A percentile compares a stretch with the other conserved stretches of the same genome.
phyloP scores from a whole-genome alignment of 768 basidiomycete species.

The Hebeloma cylindrosporum region DNA sequence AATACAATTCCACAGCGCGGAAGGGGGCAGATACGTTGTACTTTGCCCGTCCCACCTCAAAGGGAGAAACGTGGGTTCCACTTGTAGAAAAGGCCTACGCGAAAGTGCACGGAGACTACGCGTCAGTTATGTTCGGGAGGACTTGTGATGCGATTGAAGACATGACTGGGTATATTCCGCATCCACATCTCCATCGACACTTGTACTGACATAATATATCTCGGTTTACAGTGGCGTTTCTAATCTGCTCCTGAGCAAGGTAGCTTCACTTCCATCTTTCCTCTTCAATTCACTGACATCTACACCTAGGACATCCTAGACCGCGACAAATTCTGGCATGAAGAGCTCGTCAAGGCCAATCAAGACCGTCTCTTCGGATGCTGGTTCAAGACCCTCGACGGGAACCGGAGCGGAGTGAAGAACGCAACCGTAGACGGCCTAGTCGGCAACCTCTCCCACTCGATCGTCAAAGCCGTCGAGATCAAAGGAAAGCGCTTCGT shows the following conservation, averaged over 20 bases:
- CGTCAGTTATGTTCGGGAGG: slow-evolving; percentile 39
- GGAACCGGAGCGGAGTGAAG: slow-evolving; percentile 25
- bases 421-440: slow-evolving; percentile 37
- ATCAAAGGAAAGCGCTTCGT: slow-evolving; percentile 50
- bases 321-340: slow-evolving; percentile 47
- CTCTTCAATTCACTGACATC: background rate
- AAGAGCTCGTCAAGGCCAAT: slow-evolving; percentile 47
- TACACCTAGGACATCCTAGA: slow-evolving; percentile 46
- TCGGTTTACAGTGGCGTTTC: slow-evolving; percentile 29
- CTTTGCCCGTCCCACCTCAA: slow-evolving; percentile 46
- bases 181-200: slow-evolving; percentile 1
- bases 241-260: slow-evolving; percentile 24
- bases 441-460: slow-evolving; percentile 45
- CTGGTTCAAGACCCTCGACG: slow-evolving; percentile 36
- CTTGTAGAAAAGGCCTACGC: slow-evolving; percentile 61
- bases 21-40: slow-evolving; percentile 47
- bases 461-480: slow-evolving; percentile 49
- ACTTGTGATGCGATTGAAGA: slow-evolving; percentile 57
- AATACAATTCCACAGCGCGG: slow-evolving; percentile 44
- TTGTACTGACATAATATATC: slow-evolving; percentile 23
- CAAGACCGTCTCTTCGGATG: slow-evolving; percentile 52
- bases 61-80: slow-evolving; percentile 58
- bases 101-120: slow-evolving; percentile 54
- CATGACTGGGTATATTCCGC: slow-evolving; percentile 46
- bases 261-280: slow-evolving; percentile 2